These are phyloP conservation scores for Anisodus tanguticus DNA, from an alignment of 257 asterid species.

Conservation along the genomic window DNA sequence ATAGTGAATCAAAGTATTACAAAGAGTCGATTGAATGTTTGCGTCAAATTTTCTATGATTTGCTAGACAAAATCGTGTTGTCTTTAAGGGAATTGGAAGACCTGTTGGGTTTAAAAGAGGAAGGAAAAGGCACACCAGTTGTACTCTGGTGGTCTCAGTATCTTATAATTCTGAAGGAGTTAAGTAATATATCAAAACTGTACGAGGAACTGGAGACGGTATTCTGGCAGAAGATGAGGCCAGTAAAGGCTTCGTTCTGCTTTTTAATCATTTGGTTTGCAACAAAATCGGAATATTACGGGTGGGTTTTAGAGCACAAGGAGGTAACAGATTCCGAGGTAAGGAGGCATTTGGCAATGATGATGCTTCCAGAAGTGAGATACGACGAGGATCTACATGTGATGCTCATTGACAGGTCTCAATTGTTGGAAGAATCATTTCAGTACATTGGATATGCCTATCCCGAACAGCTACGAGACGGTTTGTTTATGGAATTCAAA, in stretches of 20 bases:
- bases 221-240: constrained; percentile 63
- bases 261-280: constrained; percentile 62
- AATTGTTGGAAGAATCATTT: background rate
- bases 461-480: constrained; percentile 59
- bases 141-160: constrained; percentile 56
- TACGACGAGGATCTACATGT: background rate
- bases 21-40: constrained; percentile 44
- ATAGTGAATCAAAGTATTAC: constrained; percentile 15
- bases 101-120: constrained; percentile 45
- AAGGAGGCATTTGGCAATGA: constrained; percentile 70
- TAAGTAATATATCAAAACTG: constrained; percentile 56
- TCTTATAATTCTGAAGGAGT: constrained; percentile 66
- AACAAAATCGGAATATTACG: constrained; percentile 63
- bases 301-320: constrained; percentile 70
- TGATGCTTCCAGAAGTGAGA: constrained; percentile 48
- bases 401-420: background rate
- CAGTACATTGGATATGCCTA: constrained; percentile 60
- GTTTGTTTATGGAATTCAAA: constrained; percentile 86
- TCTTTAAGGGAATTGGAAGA: constrained; percentile 61
- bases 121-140: constrained; percentile 36
- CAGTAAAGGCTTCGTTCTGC: constrained; percentile 57
- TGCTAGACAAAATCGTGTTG: constrained; percentile 53
- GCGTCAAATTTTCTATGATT: constrained; percentile 44
- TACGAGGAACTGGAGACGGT: constrained; percentile 53
- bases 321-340: constrained; percentile 76